Evolutionary conservation across 257 asterid genomes (phyloP).

Genomic region (Dorcoceras hygrometricum): DNA sequence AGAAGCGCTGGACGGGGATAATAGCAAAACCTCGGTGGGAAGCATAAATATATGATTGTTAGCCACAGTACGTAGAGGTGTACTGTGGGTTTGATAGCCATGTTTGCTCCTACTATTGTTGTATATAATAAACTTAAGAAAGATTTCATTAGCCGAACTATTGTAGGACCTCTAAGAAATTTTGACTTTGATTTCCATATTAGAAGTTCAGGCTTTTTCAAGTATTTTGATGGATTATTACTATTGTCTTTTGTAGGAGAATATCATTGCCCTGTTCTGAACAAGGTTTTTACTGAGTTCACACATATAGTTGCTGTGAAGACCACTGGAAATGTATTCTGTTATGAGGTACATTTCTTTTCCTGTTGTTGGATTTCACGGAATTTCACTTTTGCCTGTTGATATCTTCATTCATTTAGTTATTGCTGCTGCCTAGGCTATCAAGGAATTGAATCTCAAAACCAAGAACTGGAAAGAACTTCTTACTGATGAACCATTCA

Average conservation of each 20-base stretch:
- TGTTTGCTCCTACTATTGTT: no score
- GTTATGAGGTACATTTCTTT: conserved; percentile 64
- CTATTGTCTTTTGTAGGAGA: conserved; percentile 52
- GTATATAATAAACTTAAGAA: no score
- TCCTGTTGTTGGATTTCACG: neutral
- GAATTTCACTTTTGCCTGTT: neutral
- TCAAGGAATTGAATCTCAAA: conserved; percentile 87
- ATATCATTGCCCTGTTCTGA: conserved; percentile 84
- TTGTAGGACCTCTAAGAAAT: no score
- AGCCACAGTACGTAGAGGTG: no score
- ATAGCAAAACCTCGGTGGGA: no score
- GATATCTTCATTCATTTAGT: conserved; percentile 4
- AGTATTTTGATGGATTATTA: neutral
- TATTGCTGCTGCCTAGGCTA: conserved; percentile 50
- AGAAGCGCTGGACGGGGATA: no score
- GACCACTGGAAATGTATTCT: conserved; percentile 93
- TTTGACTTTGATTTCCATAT: neutral
- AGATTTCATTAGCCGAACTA: no score
- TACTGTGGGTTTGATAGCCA: no score
- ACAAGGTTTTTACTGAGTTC: conserved; percentile 88
- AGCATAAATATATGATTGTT: no score
- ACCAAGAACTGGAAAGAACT: conserved; percentile 98
- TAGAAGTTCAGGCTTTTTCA: conserved; percentile 11
- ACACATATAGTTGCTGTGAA: conserved; percentile 91
- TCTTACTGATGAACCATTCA: conserved; percentile 90